Conservation (phyloP, 1,284 basidiomycete species). For the Volvariella surrecta region DNA sequence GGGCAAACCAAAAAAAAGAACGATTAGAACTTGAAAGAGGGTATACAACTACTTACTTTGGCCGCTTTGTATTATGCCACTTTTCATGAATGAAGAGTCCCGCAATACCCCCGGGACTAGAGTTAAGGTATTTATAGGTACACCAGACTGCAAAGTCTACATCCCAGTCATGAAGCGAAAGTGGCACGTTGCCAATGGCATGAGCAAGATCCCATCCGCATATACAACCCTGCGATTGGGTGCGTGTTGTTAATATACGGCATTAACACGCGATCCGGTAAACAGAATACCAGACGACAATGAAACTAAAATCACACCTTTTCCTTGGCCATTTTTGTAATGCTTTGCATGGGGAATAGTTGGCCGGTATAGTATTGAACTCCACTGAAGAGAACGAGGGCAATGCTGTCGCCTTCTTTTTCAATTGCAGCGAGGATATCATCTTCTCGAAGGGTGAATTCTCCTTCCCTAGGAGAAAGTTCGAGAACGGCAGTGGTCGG, state of each 20-base stretch:
- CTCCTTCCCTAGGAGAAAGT: constrained; percentile 73
- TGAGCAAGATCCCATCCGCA: constrained; percentile 97
- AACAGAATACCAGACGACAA: not conserved
- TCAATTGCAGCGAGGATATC: constrained; percentile 82
- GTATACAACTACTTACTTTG: constrained; percentile 37
- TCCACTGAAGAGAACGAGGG: constrained; percentile 84
- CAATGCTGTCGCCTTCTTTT: constrained; percentile 67
- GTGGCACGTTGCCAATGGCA: constrained; percentile 87
- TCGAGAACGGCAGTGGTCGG: constrained; percentile 72
- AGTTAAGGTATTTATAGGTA: constrained; percentile 96
- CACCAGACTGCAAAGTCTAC: constrained; percentile 98
- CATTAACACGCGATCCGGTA: constrained; percentile 7
- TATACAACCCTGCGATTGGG: constrained; percentile 74
- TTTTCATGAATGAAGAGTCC: constrained; percentile 86
- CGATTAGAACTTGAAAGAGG: constrained; percentile 13
- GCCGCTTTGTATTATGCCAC: constrained; percentile 53
- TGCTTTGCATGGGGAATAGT: constrained; percentile 78
- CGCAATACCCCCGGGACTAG: constrained; percentile 93
- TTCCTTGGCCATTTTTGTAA: constrained; percentile 80
- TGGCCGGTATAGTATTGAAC: constrained; percentile 99
- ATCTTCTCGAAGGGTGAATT: constrained; percentile 81
- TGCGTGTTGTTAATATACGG: constrained; percentile 9
- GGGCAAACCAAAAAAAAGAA: constrained; percentile 10
- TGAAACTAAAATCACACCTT: constrained; percentile 39
- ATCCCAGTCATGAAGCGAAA: constrained; percentile 87